Percentiles rank a stretch among this genome's conserved stretches.
phyloP scores from a whole-genome alignment of 306 rosid genomes.

The Quercus agrifolia region DNA sequence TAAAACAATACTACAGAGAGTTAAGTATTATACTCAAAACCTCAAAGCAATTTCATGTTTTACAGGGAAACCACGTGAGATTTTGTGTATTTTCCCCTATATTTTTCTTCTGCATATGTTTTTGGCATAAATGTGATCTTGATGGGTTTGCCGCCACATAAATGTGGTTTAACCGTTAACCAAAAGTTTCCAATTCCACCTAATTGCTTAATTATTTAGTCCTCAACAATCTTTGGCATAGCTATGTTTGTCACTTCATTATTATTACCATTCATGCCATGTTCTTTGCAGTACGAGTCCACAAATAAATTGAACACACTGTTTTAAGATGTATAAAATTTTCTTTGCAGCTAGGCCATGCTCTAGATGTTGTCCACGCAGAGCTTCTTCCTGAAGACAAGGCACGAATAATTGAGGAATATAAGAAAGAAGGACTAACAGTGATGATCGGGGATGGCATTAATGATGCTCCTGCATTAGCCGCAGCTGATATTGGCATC shows the following conservation, averaged over 20 bases:
- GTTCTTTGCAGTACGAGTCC: background rate
- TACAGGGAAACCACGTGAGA: no score
- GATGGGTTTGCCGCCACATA: background rate
- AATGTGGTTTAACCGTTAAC: background rate
- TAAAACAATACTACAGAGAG: no score
- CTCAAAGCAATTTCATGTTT: no score
- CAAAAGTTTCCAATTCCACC: background rate
- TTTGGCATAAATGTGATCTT: background rate
- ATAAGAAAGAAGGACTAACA: slow-evolving; percentile 61
- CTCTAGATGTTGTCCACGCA: slow-evolving; percentile 60
- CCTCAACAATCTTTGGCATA: background rate
- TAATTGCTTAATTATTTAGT: background rate
- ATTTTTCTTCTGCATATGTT: background rate
- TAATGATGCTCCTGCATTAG: slow-evolving; percentile 91
- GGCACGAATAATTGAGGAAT: slow-evolving; percentile 56
- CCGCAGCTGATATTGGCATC: slow-evolving; percentile 84
- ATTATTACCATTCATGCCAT: background rate
- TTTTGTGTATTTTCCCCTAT: no score
- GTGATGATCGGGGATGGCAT: slow-evolving; percentile 95
- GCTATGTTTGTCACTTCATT: background rate
- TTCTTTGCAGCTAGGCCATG: slow-evolving; percentile 52
- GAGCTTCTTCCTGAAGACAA: slow-evolving; percentile 92
- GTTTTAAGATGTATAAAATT: slow-evolving; percentile 11
- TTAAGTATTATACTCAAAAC: no score
- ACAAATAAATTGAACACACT: background rate